Evolutionary conservation across 1,284 basidiomycete genomes (phyloP), one percentile per base, ranked within the genome.

Genomic region (Rhodotorula sp.): DNA sequence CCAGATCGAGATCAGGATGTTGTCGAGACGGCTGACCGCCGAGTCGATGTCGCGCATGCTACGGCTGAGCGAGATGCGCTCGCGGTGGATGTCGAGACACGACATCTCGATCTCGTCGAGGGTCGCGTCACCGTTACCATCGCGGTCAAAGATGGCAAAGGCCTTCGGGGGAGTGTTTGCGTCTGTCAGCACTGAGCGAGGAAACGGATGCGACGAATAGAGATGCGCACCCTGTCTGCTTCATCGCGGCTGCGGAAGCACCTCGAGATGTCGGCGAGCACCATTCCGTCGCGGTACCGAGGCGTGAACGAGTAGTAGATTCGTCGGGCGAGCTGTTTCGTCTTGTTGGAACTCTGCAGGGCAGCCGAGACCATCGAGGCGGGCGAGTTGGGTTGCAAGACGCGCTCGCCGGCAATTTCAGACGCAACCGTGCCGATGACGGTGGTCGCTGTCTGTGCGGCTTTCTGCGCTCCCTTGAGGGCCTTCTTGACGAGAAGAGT

Each of bases 1-100:
- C 77, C 76, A 80, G 18, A 80, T 29, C n/a, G 77, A 71, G 73
- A 81, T 77, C 58, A 80, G 61, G 58, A 81, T 79, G 29, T 68
- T 71, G 67, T 80, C 79, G 49, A 80, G 67, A 16, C 72, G 70
- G 34, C 90, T 88, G 46, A 94, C 91, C 8, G 92, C 93, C 70
- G 91, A 92, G 81, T 97, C 93, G 65, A 96, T 84, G 81, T 96
- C 93, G 54, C 89, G 87, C 92, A 97, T 93, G 18, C 90, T 92
- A 78, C 90, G 89, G 74, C 92, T 89, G 66, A 97, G 87, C 10
- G 90, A 89, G 54, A 93, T 82, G 73, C 93, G 88, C 79, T 96
- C 93, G 47, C 91, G 87, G 80, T 95, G 92, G 69, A 92, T 86
- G 65, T 92, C 89, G 70, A 92, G 83, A 81, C 91, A 89, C 21